Base-by-base conservation (phyloP, 2,329 filamentous ascomycete genomes). In the Fusarium oxysporum region DNA sequence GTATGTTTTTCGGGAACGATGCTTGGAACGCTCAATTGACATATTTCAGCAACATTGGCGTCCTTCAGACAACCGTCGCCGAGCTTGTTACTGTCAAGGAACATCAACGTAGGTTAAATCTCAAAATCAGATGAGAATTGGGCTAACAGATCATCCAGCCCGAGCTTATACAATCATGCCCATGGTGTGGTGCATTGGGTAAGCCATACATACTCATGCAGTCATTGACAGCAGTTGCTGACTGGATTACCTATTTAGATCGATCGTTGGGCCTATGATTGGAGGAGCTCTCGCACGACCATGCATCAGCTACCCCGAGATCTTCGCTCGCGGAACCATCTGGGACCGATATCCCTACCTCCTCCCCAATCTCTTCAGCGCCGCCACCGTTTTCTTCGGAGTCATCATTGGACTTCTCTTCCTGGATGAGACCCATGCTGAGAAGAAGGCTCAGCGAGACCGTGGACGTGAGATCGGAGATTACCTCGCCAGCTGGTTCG, bases 81-180 rank as follows among this genome's bases (percentile, higher is more conserved):
- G 96, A 99, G 82, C 88, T 99, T 68, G 92, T 98, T 32, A 97
- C 94, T 8, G 92, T 93, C 68, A 97, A 97, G 83, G 93, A 96
- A 81, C 95, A 98, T 81, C 95, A 98, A 82, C 93, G 92, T 94
- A 83, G 83, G 92, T 85, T 37, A 40, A 28, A 32, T 21, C 30
- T 30, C 41, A 19, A 8, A 23, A 17, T 28, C n/a, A 17, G 19
- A 40, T 44, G 21, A 25, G 17, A 53, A 35, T 28, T 40, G 23
- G 12, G 43, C 78, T 82, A 74, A 85, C 77, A 50, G 6, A 35
- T 43, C 21, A 55, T 60, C 65, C 69, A 95, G 93, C 95, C 75
- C 93, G 94, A 77, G 96, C 96, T 55, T 99, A 97, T 83, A 94
- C 96, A 17, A 95, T 98, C 76, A 98, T 99, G 95, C 96, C 96